Evolutionary conservation across 768 basidiomycete genomes (phyloP), one percentile per base, ranked within the genome.

Genomic region (Calocybe cyanea): DNA sequence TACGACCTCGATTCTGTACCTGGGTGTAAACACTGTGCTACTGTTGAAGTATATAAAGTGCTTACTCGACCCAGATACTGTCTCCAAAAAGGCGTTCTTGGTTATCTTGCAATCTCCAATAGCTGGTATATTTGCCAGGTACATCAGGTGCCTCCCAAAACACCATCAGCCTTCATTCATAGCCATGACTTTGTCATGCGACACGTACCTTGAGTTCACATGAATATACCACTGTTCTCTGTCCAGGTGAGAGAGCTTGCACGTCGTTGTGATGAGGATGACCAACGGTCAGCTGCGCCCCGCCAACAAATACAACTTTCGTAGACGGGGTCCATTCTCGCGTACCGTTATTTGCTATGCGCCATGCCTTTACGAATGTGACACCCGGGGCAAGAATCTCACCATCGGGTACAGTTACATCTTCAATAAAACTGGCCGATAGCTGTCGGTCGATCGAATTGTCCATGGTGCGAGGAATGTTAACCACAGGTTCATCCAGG

Each of bases 301-400:
- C 90, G 7, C 80, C 85, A 36, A 85, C 78, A 54, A 82, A 91
- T 8, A 77, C 73, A 14, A 92, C 63, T 55, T 81, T 73, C 0
- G 89, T 89, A 10, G 67, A 64, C 20, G 75, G 71, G 0, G 86
- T 86, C 89, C 88, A 92, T 15, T 80, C 72, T 4, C 61, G 44
- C 11, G 54, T 57, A 13, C 88, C 83, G 53, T 75, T 75, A 55
- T 93, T 93, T 23, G 71, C 50, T 70, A 92, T 74, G 45, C 73
- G 70, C 90, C 90, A 93, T 17, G 80, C 80, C 64, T 92, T 92
- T 45, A 90, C 77, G 56, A 92, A 93, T 59, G 87, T 87, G 0
- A 87, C 87, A 25, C 90, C 90, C 6, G 87, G 81, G 23, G 87
- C 87, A 58, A 92, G 85, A 18, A 71, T 63, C 54, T 89, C 86